Evolutionary conservation across 768 basidiomycete genomes (phyloP), one percentile per base, ranked within the genome.

Genomic region (Collybiopsis luxurians): DNA sequence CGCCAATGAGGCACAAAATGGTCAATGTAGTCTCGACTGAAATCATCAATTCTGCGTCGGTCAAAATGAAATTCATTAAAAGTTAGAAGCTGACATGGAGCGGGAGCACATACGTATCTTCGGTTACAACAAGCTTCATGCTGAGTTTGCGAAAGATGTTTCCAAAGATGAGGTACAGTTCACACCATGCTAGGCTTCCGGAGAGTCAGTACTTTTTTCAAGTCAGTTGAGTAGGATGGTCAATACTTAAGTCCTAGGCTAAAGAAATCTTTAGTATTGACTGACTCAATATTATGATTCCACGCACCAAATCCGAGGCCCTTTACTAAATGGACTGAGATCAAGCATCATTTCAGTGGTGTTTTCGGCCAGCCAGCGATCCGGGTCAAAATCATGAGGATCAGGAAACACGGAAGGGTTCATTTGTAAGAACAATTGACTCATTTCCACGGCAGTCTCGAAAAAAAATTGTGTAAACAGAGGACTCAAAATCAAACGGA

Each of bases 401-500:
- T 74, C 63, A 4, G 73, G 69, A 59, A 79, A 80, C 11, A 79
- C 67, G 15, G 67, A 64, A 1, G 72, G 61, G 55, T 77, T 73
- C 26, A 63, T 63, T 51, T 79, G 78, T 27, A 79, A 61, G 42
- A 76, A 69, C 0, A 66, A 71, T 10, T 69, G 64, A 4, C 75
- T 72, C 70, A 75, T 75, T 13, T 74, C 71, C 2, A 79, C 75
- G 2, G 73, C 63, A 10, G 78, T 74, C 79, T 80, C 42, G 12
- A 34, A 52, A 15, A 10, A 17, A 51, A 34, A n/a, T n/a, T n/a
- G n/a, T n/a, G n/a, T n/a, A 34, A 34, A 34, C 31, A 34, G n/a
- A n/a, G n/a, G n/a, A 34, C 31, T 34, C 13, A 34, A 34, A 6
- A 34, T 34, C 31, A 13, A 13, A 13, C 57, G 27, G 30, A 0